Evolutionary conservation across 352 stramenopile genomes (phyloP).

Genomic region (Pythium diclinum): DNA sequence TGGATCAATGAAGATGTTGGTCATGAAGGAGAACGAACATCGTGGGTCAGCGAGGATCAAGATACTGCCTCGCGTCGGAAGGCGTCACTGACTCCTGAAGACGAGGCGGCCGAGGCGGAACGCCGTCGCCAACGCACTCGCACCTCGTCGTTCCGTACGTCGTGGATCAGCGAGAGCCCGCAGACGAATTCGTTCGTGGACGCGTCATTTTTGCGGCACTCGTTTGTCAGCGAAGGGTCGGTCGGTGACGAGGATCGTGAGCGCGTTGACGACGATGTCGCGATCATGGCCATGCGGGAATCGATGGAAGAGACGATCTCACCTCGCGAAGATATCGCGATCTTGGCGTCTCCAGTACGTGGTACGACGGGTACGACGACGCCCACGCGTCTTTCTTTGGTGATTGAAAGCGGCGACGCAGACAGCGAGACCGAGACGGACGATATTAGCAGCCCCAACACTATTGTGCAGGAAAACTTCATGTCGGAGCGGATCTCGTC

Average conservation of each 20-base stretch:
- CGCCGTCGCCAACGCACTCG: constrained; percentile 1
- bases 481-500: constrained; percentile 14
- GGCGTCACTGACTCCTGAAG: background rate
- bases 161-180: constrained; percentile 25
- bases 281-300: background rate
- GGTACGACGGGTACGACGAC: background rate
- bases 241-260: constrained; percentile 1
- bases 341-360: background rate
- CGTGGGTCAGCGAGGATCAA: constrained; percentile 18
- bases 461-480: constrained; percentile 1
- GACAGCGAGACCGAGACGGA: background rate
- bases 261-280: background rate
- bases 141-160: constrained; percentile 19
- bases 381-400: background rate
- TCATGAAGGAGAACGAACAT: background rate
- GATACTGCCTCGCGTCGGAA: background rate
- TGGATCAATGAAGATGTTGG: constrained; percentile 15
- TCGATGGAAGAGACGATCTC: background rate
- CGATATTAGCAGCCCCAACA: background rate
- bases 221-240: constrained; percentile 24
- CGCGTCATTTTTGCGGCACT: constrained; percentile 13
- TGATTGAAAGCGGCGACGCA: background rate
- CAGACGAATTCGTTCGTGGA: constrained; percentile 19
- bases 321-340: background rate
- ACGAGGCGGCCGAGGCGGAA: background rate